Base-by-base conservation (phyloP, 805 yeast genomes). In the Blastobotrys terrestris region DNA sequence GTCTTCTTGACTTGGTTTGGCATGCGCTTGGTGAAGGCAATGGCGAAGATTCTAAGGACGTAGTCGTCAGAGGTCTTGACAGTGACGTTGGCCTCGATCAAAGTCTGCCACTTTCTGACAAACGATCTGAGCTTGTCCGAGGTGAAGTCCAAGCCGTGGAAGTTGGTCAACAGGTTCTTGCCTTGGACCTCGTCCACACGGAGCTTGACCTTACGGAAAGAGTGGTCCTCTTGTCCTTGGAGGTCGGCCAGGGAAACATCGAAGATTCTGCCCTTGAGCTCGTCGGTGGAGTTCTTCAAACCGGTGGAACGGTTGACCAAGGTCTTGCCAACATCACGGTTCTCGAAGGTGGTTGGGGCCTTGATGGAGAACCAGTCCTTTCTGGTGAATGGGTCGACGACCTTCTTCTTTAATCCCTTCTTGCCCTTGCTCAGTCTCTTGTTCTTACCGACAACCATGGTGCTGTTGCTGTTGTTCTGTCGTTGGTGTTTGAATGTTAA, bases 101-200 rank as follows among this genome's bases (percentile, higher is more conserved):
- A 81, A 63, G 97, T 84, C 83, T 91, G 98, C 97, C 97, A 92
- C 79, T 92, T 91, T 85, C 97, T 89, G 62, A 91, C 97, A 76
- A 92, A 83, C 55, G 97, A 91, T 81, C 95, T 88, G 74, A 92
- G 81, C 83, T 92, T 92, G 81, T 91, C 97, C 64, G 95, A 81
- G 72, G 98, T 91, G 85, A 92, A 91, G 81, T 90, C 95, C 77
- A 92, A 77, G 72, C 98, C 98, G 83, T 91, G 97, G 95, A 91
- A 92, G 95, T 92, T 92, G 82, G 98, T 91, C 75, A 91, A 83
- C 72, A 91, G 83, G 85, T 91, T 90, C 81, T 89, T 88, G 80
- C 97, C 98, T 81, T 92, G 97, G 67, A 91, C 96, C 80, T 92
- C 98, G 72, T 91, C 98, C 68, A 92, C 96, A 81, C 97, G 90